Percentiles rank a stretch among this genome's conserved stretches.
phyloP scores from a whole-genome alignment of 108 stramenopile genomes.

The Skeletonema menzelii region DNA sequence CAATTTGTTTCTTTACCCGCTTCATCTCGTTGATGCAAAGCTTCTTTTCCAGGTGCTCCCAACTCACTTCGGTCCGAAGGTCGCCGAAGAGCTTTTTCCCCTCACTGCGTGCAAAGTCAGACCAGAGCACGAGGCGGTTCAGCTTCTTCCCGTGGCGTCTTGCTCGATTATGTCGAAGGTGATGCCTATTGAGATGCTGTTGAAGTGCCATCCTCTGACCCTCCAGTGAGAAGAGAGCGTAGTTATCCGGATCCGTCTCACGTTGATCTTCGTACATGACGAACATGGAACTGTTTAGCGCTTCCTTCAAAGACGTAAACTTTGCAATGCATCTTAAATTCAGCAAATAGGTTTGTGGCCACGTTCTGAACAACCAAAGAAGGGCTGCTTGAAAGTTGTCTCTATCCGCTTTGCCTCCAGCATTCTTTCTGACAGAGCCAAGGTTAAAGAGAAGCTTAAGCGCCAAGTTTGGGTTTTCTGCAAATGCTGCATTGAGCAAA shows the following conservation, averaged over 20 bases:
- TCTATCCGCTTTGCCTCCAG: neutral
- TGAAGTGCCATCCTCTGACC: neutral
- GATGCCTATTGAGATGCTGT: neutral
- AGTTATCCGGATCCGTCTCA: neutral
- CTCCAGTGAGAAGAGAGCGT: neutral
- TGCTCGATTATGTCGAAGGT: neutral
- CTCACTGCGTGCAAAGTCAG: neutral
- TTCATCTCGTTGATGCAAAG: neutral
- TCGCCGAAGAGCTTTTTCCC: neutral
- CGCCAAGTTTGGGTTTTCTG: neutral
- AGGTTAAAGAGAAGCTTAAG: neutral
- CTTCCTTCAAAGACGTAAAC: neutral
- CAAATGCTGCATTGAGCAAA: neutral
- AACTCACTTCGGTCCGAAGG: neutral
- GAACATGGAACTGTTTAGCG: neutral
- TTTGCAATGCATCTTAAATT: neutral
- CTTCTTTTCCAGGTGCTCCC: neutral
- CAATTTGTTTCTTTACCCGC: no score
- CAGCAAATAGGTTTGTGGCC: neutral
- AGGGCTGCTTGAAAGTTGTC: neutral
- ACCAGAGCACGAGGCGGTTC: neutral
- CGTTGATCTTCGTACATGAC: neutral
- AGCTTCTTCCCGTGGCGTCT: neutral
- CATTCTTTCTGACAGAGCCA: neutral
- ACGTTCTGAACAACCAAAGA: neutral